Evolutionary conservation across 1,284 basidiomycete species (phyloP).

Genomic region (Cutaneotrichosporon sp.): DNA sequence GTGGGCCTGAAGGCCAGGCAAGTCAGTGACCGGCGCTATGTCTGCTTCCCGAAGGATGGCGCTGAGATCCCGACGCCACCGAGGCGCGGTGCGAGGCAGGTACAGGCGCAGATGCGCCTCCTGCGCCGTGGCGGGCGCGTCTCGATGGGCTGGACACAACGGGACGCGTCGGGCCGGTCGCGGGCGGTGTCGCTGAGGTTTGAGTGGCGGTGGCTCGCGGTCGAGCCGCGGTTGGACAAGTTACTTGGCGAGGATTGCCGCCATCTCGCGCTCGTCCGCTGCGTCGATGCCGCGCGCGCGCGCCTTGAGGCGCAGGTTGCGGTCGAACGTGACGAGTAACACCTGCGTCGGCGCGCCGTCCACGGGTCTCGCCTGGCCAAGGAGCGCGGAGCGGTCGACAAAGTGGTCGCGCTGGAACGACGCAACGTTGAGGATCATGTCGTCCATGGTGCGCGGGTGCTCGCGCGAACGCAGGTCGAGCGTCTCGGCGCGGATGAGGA

Average conservation of each 20-base stretch:
- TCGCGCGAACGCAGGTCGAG: constrained; percentile 64
- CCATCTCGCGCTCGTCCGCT: constrained; percentile 52
- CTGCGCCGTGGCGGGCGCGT: too few relatives aligned
- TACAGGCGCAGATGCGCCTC: too few relatives aligned
- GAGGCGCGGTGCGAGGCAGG: too few relatives aligned
- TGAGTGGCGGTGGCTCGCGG: too few relatives aligned
- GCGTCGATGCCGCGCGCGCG: constrained; percentile 49
- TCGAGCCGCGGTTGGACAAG: neutral
- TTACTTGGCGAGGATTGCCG: constrained; percentile 36
- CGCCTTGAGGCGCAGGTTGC: constrained; percentile 63
- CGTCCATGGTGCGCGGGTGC: constrained; percentile 81
- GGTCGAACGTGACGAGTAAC: constrained; percentile 84
- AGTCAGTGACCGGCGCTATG: too few relatives aligned
- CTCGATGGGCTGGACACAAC: too few relatives aligned
- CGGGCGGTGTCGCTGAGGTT: too few relatives aligned
- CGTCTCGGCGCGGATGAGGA: constrained; percentile 81
- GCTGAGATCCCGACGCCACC: too few relatives aligned
- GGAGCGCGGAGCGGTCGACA: constrained; percentile 73
- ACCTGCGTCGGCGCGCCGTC: constrained; percentile 67
- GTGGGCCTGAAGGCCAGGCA: too few relatives aligned
- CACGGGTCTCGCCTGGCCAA: constrained; percentile 54
- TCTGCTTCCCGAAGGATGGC: too few relatives aligned
- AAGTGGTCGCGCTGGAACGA: constrained; percentile 93
- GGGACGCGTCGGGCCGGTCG: too few relatives aligned
- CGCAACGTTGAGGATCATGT: constrained; percentile 87